Conservation (phyloP, 805 yeast species). For the Candida coleopterorum region DNA sequence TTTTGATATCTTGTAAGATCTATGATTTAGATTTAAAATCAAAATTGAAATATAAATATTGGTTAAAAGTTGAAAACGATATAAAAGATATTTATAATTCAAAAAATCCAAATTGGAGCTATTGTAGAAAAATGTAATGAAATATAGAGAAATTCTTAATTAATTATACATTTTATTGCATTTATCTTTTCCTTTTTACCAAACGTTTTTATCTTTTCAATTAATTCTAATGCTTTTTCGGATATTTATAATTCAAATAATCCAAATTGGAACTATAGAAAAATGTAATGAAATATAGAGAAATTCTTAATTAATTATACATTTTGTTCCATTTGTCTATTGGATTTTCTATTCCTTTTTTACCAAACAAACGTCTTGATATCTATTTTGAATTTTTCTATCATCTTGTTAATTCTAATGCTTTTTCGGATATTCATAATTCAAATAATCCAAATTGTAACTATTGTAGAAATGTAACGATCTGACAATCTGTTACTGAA, state of each 20-base stretch:
- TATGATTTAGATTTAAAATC: constrained; percentile 50
- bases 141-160: too few species aligned
- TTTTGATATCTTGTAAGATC: constrained; percentile 32
- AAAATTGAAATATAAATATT: constrained; percentile 37
- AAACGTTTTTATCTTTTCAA: too few species aligned
- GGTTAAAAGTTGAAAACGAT: constrained; percentile 40
- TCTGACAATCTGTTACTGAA: too few species aligned
- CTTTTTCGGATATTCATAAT: constrained; percentile 27
- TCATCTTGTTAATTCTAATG: too few species aligned
- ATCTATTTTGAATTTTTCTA: too few species aligned
- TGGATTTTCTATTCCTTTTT: too few species aligned
- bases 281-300: too few species aligned
- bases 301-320: background rate
- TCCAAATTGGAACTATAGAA: constrained; percentile 23
- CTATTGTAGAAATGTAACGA: constrained; percentile 16
- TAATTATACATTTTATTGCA: background rate
- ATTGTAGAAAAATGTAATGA: constrained; percentile 18
- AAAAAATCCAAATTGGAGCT: constrained; percentile 24
- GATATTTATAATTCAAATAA: constrained; percentile 27
- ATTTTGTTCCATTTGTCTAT: too few species aligned
- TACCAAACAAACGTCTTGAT: too few species aligned
- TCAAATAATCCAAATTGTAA: constrained; percentile 27
- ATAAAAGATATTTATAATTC: constrained; percentile 31
- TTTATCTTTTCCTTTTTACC: too few species aligned
- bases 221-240: too few species aligned